A percentile compares a stretch with the other conserved stretches of the same genome.
Evolutionary conservation across 352 stramenopile species (phyloP).

Genomic region (Phytopythium chamaehyphon): DNA sequence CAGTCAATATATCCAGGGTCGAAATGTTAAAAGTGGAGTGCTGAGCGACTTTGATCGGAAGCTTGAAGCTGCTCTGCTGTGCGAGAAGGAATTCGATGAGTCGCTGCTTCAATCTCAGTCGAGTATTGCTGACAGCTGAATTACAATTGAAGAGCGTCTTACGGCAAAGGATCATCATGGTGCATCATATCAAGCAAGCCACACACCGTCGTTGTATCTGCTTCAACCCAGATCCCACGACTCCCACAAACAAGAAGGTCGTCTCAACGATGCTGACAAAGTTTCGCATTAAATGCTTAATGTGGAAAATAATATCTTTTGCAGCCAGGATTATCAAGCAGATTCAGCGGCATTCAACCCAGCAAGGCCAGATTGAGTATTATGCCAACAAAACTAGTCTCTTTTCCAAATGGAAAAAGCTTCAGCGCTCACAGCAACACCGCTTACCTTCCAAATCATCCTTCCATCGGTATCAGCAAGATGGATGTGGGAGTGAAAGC

Average conservation of each 20-base stretch:
- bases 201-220: constrained; percentile 17
- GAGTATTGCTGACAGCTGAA: background rate
- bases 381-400: constrained; percentile 68
- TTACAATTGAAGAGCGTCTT: background rate
- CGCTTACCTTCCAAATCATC: constrained; percentile 10
- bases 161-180: background rate
- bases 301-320: background rate
- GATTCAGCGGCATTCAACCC: constrained; percentile 51
- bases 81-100: constrained; percentile 32
- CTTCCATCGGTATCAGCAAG: background rate
- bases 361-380: constrained; percentile 56
- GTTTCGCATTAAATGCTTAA: background rate
- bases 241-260: constrained; percentile 55
- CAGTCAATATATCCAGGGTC: constrained; percentile 17
- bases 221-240: constrained; percentile 41
- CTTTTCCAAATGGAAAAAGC: constrained; percentile 74
- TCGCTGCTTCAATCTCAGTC: constrained; percentile 5
- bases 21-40: constrained; percentile 21
- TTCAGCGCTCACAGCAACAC: constrained; percentile 53
- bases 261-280: background rate
- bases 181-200: background rate
- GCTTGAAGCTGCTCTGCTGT: constrained; percentile 51
- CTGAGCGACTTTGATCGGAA: constrained; percentile 48
- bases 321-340: constrained; percentile 46
- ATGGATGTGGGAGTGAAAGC: constrained; percentile 4